Evolutionary conservation across 2,329 filamentous ascomycete genomes (phyloP), one percentile per base, ranked within the genome.

Genomic region (Cladophialophora chaetospira): DNA sequence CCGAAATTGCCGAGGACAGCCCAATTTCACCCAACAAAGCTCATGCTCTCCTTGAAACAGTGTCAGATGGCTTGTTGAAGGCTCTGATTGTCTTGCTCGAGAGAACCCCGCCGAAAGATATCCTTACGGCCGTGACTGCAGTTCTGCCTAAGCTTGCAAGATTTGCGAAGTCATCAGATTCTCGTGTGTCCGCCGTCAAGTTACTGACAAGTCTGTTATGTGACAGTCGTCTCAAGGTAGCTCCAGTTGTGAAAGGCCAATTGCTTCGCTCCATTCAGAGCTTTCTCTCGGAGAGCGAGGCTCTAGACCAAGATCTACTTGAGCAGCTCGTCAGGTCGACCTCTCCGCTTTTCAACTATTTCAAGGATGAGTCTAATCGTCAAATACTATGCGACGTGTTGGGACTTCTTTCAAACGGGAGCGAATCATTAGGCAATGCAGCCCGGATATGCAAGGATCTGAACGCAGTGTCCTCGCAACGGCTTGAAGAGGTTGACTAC

Each of bases 401-500:
- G 5, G 72, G 79, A 11, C 86, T 87, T 15, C 85, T 96, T 58
- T 85, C 89, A 1, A 75, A 80, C 5, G 83, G 83, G 43, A 84
- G 90, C 57, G 65, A 79, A 3, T 78, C 81, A 0, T 75, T 92
- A 0, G 80, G 85, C 51, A 79, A 91, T 55, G 87, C 91, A 2
- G 74, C 75, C 4, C 50, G 38, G 11, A 77, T 97, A 2, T 96
- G 91, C 66, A 76, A 82, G 25, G 86, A 89, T 59, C 79, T 99
- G 52, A 97, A 99, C 68, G 86, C 94, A 0, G 91, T 88, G 66
- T 85, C 84, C 1, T 77, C 78, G 44, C 82, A 81, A 23, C 86
- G 86, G 42, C 79, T 99, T 17, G 90, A 94, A 65, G 89, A 96
- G 68, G 88, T 91, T 1, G 89, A 97, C 72, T 97, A 96, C 68